Conservation (phyloP, 805 yeast genomes). For the Metahyphopichia silvanorum region DNA sequence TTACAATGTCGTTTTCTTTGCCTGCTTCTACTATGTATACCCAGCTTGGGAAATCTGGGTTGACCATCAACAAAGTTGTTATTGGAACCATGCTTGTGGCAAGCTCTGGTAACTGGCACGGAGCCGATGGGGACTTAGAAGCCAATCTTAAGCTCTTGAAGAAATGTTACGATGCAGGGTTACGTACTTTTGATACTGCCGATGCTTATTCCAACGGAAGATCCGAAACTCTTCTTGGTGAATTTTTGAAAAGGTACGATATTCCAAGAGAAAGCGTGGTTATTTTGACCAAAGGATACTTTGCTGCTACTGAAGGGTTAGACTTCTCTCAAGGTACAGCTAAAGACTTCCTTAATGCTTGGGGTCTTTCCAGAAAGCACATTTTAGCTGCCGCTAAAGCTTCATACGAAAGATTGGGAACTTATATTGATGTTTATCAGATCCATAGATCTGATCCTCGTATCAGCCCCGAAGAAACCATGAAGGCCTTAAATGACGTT, state of each 20-base stretch:
- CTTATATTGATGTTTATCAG: conserved; percentile 15
- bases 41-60: conserved; percentile 44
- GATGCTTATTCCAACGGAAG: conserved; percentile 18
- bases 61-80: conserved; percentile 45
- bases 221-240: conserved; percentile 16
- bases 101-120: background rate
- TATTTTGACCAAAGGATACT: conserved; percentile 14
- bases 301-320: conserved; percentile 7
- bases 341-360: conserved; percentile 23
- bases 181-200: conserved; percentile 22
- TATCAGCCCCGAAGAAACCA: conserved; percentile 4
- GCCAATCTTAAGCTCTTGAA: conserved; percentile 20
- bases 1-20: too few relatives aligned
- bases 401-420: conserved; percentile 44
- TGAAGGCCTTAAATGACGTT: conserved; percentile 9
- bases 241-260: conserved; percentile 16
- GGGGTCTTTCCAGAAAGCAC: conserved; percentile 36
- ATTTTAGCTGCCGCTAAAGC: conserved; percentile 38
- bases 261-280: conserved; percentile 18
- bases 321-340: conserved; percentile 2
- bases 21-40: too few relatives aligned
- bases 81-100: conserved; percentile 47
- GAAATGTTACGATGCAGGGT: conserved; percentile 19
- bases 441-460: conserved; percentile 9
- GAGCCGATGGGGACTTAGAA: conserved; percentile 40